These are phyloP conservation scores for Colletotrichum lini DNA, from an alignment of 2,329 filamentous ascomycete species.

Conservation along the genomic window DNA sequence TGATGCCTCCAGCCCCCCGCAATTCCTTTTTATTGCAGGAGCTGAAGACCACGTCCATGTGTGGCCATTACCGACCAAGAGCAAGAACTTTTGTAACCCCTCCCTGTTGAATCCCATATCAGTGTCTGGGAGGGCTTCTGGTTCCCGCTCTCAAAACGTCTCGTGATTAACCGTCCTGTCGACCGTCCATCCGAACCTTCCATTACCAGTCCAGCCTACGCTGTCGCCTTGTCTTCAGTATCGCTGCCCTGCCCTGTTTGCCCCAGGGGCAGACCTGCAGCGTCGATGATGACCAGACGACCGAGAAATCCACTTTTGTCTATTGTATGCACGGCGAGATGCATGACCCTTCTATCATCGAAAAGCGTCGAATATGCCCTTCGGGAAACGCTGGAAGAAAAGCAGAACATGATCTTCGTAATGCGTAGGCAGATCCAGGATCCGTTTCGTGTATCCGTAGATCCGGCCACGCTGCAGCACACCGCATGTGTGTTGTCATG, in stretches of 20 bases:
- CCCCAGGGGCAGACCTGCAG: slow-evolving; percentile 45
- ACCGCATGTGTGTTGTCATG: slow-evolving; percentile 42
- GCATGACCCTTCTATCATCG: slow-evolving; percentile 56
- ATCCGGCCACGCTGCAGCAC: slow-evolving; percentile 41
- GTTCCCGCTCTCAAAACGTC: slow-evolving; percentile 53
- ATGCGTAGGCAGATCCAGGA: slow-evolving; percentile 44
- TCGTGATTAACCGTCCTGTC: slow-evolving; percentile 42
- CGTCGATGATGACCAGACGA: slow-evolving; percentile 64
- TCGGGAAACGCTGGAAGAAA: slow-evolving; percentile 51
- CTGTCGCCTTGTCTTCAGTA: slow-evolving; percentile 46
- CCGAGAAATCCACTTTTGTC: slow-evolving; percentile 78
- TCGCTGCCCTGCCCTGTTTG: slow-evolving; percentile 46
- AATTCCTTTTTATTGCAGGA: slow-evolving; percentile 41
- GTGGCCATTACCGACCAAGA: slow-evolving; percentile 46
- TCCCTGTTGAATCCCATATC: slow-evolving; percentile 53
- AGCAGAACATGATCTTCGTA: slow-evolving; percentile 53
- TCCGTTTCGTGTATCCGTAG: slow-evolving; percentile 39
- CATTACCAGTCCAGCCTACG: slow-evolving; percentile 45
- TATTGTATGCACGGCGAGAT: slow-evolving; percentile 61
- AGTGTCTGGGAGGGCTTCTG: slow-evolving; percentile 54
- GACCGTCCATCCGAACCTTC: slow-evolving; percentile 43
- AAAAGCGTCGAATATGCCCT: slow-evolving; percentile 55
- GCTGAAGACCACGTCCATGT: slow-evolving; percentile 43
- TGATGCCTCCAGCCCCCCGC: slow-evolving; percentile 46
- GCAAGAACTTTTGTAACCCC: slow-evolving; percentile 47